phyloP scores from a whole-genome alignment of 2,329 filamentous ascomycete genomes.

The Aureobasidium sp. region DNA sequence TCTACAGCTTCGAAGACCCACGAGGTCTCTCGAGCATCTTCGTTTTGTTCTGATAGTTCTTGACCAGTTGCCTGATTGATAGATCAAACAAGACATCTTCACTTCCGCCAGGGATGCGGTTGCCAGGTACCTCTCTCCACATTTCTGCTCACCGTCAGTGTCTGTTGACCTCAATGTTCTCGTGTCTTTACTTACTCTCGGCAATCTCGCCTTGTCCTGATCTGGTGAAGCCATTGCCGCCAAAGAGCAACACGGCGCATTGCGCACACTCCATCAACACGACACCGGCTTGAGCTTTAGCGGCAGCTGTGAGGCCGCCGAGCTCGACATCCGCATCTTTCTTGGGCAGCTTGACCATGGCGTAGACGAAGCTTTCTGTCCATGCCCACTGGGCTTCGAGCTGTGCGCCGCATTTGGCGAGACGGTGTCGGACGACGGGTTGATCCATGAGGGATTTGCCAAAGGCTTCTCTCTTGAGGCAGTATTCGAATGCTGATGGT shows the following conservation, averaged over 20 bases:
- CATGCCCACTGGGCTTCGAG: slow-evolving; percentile 64
- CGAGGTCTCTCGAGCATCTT: slow-evolving; percentile 40
- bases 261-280: slow-evolving; percentile 64
- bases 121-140: slow-evolving; percentile 53
- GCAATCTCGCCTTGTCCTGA: slow-evolving; percentile 61
- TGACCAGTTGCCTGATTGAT: slow-evolving; percentile 59
- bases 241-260: slow-evolving; percentile 61
- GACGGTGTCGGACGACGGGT: slow-evolving; percentile 62
- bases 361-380: slow-evolving; percentile 62
- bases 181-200: slow-evolving; percentile 47
- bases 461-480: slow-evolving; percentile 58
- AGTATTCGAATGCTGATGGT: slow-evolving; percentile 49
- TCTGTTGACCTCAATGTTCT: not conserved
- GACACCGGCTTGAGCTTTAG: slow-evolving; percentile 63
- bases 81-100: slow-evolving; percentile 68
- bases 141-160: slow-evolving; percentile 38
- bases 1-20: slow-evolving; percentile 36
- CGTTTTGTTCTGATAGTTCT: slow-evolving; percentile 54
- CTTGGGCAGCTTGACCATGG: slow-evolving; percentile 53
- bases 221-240: slow-evolving; percentile 63
- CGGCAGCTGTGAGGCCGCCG: slow-evolving; percentile 62
- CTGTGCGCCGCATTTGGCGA: slow-evolving; percentile 60
- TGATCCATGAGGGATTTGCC: slow-evolving; percentile 63
- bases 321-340: slow-evolving; percentile 54
- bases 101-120: slow-evolving; percentile 46